These are phyloP conservation scores for Elsinoe perseae DNA, from an alignment of 2,329 filamentous ascomycete genomes.

Conservation along the genomic window DNA sequence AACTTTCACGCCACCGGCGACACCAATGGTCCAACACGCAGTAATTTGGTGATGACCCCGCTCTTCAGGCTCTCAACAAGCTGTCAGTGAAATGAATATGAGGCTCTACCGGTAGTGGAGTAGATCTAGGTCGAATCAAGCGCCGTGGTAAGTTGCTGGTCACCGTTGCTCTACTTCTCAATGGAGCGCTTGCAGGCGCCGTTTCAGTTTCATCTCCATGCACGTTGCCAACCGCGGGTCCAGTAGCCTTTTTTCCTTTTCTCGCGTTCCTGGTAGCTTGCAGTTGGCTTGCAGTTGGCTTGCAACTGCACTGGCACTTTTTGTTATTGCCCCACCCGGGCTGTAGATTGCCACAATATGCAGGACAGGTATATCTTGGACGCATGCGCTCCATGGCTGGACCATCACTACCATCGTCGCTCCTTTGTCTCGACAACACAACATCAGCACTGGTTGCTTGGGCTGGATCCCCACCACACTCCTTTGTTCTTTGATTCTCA, in stretches of 20 bases:
- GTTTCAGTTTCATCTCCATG: conserved; percentile 4
- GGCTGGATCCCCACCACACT: background rate
- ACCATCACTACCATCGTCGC: background rate
- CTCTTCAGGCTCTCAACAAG: background rate
- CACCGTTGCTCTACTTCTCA: no score
- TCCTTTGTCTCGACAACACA: background rate
- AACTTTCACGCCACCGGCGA: background rate
- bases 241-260: background rate
- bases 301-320: no score
- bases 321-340: background rate
- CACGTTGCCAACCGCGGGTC: conserved; percentile 1
- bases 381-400: background rate
- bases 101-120: background rate
- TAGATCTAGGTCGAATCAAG: background rate
- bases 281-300: no score
- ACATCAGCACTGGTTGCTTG: background rate
- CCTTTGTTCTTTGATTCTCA: background rate
- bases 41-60: no score
- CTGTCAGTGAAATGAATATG: background rate
- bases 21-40: no score
- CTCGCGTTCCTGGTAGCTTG: no score
- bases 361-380: background rate
- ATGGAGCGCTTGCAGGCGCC: background rate
- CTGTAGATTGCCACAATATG: background rate
- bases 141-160: no score